Conservation (phyloP, 345 rosid species). For the Microthlaspi erraticum region DNA sequence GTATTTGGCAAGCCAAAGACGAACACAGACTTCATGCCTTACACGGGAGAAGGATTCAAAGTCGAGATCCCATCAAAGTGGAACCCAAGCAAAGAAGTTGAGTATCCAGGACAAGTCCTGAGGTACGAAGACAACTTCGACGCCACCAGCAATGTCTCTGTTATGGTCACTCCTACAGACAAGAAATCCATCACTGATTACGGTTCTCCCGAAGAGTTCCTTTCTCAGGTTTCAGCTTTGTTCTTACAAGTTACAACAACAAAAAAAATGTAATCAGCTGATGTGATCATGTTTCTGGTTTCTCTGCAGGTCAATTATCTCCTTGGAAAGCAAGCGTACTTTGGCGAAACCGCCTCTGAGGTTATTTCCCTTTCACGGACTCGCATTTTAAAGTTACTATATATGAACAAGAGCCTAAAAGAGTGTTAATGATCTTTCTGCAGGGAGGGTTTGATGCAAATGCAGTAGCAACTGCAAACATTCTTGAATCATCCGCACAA, state of each 20-base stretch:
- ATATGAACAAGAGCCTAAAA: not conserved
- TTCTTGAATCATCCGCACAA: slow-evolving; percentile 61
- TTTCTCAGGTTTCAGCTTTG: slow-evolving; percentile 53
- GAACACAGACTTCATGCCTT: slow-evolving; percentile 76
- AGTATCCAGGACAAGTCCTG: slow-evolving; percentile 89
- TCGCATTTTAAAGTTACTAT: not conserved
- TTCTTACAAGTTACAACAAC: slow-evolving; percentile 3
- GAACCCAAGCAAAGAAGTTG: slow-evolving; percentile 94
- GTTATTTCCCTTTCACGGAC: slow-evolving; percentile 44
- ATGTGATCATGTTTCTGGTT: slow-evolving; percentile 13
- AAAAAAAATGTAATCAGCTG: not conserved
- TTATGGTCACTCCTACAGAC: slow-evolving; percentile 80
- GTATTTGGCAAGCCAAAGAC: slow-evolving; percentile 90
- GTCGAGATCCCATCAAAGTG: slow-evolving; percentile 80
- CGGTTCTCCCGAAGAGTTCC: slow-evolving; percentile 80
- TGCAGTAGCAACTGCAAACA: slow-evolving; percentile 82
- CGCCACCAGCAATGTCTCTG: slow-evolving; percentile 57
- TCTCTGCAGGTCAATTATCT: slow-evolving; percentile 71
- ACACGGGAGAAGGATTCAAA: slow-evolving; percentile 80
- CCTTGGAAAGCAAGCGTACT: slow-evolving; percentile 87
- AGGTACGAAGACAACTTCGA: slow-evolving; percentile 94
- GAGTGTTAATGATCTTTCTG: not conserved
- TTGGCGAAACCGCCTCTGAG: slow-evolving; percentile 74
- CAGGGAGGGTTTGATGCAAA: slow-evolving; percentile 85
- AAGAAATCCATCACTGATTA: slow-evolving; percentile 84